Evolutionary conservation across 768 basidiomycete genomes (phyloP).

Genomic region (Heimioporus sp.): DNA sequence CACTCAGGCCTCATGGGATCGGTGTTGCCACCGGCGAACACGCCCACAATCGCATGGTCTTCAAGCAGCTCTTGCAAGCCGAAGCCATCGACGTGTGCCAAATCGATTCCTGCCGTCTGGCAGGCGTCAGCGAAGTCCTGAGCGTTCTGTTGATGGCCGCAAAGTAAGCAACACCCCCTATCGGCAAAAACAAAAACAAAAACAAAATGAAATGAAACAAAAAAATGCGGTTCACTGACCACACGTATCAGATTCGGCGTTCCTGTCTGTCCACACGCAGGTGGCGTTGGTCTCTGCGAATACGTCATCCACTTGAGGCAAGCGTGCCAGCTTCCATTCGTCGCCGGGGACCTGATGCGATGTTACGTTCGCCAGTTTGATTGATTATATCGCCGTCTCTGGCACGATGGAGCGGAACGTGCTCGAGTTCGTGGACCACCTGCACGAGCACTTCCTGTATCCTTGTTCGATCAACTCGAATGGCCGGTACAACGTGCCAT

Average conservation of each 20-base stretch:
- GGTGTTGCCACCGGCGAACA: conserved; percentile 97
- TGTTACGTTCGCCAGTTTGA: conserved; percentile 51
- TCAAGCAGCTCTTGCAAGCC: conserved; percentile 93
- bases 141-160: conserved; percentile 91
- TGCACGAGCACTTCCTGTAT: conserved; percentile 91
- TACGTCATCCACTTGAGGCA: conserved; percentile 86
- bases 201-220: background rate
- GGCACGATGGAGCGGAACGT: conserved; percentile 95
- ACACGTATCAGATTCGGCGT: conserved; percentile 65
- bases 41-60: conserved; percentile 93
- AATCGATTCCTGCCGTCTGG: conserved; percentile 92
- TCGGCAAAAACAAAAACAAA: no score
- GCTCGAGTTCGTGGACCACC: conserved; percentile 85
- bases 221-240: background rate
- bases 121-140: conserved; percentile 94
- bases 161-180: conserved; percentile 49
- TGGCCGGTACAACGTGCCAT: conserved; percentile 88
- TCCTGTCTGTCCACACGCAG: conserved; percentile 94
- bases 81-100: conserved; percentile 95
- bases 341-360: conserved; percentile 1
- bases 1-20: conserved; percentile 77
- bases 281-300: conserved; percentile 94
- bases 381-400: conserved; percentile 91
- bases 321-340: conserved; percentile 2
- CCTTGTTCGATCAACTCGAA: conserved; percentile 84